phyloP scores from a whole-genome alignment of 306 rosid genomes.

The Medicago arabica region DNA sequence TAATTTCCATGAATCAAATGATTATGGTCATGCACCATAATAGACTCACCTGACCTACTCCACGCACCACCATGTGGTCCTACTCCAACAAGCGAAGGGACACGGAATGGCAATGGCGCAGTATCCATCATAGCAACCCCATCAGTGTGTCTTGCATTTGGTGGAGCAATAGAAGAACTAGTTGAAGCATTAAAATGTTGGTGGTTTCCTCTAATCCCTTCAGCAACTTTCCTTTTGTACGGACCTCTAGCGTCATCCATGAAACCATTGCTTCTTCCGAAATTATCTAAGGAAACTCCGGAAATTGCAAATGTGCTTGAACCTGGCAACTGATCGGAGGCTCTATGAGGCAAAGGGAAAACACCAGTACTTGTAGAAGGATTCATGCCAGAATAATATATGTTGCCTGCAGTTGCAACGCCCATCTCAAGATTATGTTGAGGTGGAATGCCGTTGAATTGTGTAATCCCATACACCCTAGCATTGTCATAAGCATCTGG shows the following conservation, averaged over 20 bases:
- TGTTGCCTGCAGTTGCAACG: constrained; percentile 57
- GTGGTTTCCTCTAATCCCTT: constrained; percentile 65
- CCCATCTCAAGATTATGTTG: constrained; percentile 71
- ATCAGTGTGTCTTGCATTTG: constrained; percentile 64
- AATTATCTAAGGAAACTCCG: constrained; percentile 67
- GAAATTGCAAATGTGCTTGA: constrained; percentile 60
- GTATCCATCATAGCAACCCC: constrained; percentile 70
- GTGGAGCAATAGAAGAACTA: constrained; percentile 66
- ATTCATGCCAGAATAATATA: constrained; percentile 68
- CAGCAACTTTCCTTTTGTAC: constrained; percentile 77
- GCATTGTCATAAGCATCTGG: constrained; percentile 72
- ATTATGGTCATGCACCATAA: constrained; percentile 65
- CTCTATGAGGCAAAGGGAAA: constrained; percentile 65
- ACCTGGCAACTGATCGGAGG: constrained; percentile 65
- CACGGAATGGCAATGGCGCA: constrained; percentile 54
- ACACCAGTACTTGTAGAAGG: constrained; percentile 71
- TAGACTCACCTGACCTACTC: constrained; percentile 63
- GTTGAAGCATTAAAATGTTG: constrained; percentile 67
- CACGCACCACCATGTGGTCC: constrained; percentile 62
- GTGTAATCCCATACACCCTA: constrained; percentile 68
- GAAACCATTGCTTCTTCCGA: constrained; percentile 60
- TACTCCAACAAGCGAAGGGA: constrained; percentile 64
- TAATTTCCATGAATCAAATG: constrained; percentile 73
- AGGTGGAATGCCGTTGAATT: constrained; percentile 61
- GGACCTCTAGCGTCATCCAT: constrained; percentile 82